Evolutionary conservation across 129 eudicot species (phyloP), one percentile per base, ranked within the genome.

Genomic region (Helianthus annuus): DNA sequence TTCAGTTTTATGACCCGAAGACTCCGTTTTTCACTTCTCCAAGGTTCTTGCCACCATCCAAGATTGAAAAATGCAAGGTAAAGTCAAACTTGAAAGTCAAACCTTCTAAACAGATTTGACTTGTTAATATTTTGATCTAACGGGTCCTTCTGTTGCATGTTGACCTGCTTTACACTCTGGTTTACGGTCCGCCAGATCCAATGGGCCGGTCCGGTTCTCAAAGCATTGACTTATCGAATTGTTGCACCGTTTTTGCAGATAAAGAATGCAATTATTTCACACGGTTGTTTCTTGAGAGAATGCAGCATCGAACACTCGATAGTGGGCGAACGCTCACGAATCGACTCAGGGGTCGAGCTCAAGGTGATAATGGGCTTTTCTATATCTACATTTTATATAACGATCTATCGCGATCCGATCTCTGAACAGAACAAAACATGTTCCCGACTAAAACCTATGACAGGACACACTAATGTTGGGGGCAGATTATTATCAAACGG

Each of bases 1-100:
- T 94, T 65, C 89, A 94, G 71, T 90, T 94, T 78, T 90, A 94
- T 56, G 99, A 94, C 59, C 97, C 97, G 17, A 90, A 94, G 81
- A 94, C 97, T 52, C 99, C 99, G 0, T 84, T 90, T 73, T 94
- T 83, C 79, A 94, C 99, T 64, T 94, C 97, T 45, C 99, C 97
- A 11, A 79, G 96, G 57, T 94, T 94, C 80, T 78, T 94, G 72
- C 99, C 99, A 45, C 99, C 99, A 13, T 81, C 99, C 53, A 90
- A 94, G 84, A 84, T 94, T 57, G 99, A 94, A 68, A 87, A 68
- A 72, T 79, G 97, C 88, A 79, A 77, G 87, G 99, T 94, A 88
- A 76, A 44, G 13, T 64, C 55, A 6, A 63, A 36, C 39, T n/a
- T 3, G 15, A 58, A 58, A 27, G 65, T 29, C 66, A 60, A 32